phyloP scores from a whole-genome alignment of 1,139 yeast genomes.

The Hansenula lynferdii region DNA sequence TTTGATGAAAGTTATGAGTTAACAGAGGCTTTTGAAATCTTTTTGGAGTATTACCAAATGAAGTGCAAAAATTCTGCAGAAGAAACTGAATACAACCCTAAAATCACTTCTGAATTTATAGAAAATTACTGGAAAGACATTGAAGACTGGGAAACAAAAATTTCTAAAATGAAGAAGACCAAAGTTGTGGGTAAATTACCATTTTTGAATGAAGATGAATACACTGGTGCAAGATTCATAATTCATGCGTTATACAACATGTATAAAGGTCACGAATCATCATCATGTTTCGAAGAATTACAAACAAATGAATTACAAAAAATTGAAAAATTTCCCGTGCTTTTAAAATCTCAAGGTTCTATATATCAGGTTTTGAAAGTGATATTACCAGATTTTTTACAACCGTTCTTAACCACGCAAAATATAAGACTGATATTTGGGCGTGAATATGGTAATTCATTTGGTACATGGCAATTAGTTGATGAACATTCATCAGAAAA shows the following conservation, averaged over 20 bases:
- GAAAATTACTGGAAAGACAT: constrained; percentile 25
- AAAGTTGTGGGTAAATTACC: constrained; percentile 23
- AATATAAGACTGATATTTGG: constrained; percentile 50
- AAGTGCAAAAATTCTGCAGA: constrained; percentile 13
- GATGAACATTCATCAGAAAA: constrained; percentile 34
- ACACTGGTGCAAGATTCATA: constrained; percentile 34
- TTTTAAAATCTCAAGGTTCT: constrained; percentile 44
- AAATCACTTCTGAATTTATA: constrained; percentile 15
- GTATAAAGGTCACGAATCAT: constrained; percentile 11
- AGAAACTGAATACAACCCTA: constrained; percentile 10
- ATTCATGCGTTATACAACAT: constrained; percentile 23
- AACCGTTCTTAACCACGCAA: constrained; percentile 34
- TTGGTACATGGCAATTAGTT: constrained; percentile 62
- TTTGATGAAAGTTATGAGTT: constrained; percentile 26
- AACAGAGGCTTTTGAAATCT: constrained; percentile 19
- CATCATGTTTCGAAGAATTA: constrained; percentile 33
- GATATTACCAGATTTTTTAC: constrained; percentile 36
- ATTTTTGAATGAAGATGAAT: constrained; percentile 33
- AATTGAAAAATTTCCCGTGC: constrained; percentile 42
- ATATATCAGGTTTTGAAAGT: constrained; percentile 47
- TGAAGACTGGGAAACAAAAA: constrained; percentile 33
- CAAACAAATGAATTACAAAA: constrained; percentile 56
- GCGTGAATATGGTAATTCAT: constrained; percentile 65
- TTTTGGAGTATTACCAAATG: constrained; percentile 28
- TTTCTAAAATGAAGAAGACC: constrained; percentile 23